Evolutionary conservation across 331 rosid genomes (phyloP).

Genomic region (Saraca asoca): DNA sequence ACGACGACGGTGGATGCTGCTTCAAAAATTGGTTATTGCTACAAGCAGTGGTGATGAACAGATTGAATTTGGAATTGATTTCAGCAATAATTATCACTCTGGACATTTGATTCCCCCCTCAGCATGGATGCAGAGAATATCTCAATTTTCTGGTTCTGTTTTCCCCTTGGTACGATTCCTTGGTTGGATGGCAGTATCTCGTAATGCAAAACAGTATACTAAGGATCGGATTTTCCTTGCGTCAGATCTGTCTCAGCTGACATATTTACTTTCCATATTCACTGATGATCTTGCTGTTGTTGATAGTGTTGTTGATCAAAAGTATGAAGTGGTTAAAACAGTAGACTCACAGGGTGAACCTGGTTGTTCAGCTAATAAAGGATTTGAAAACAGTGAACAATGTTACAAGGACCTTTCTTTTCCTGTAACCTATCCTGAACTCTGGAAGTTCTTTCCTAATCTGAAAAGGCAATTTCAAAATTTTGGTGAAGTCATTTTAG

Average conservation of each 20-base stretch:
- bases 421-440: slow-evolving; percentile 76
- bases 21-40: slow-evolving; percentile 76
- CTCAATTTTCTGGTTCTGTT: slow-evolving; percentile 60
- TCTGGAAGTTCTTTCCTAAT: slow-evolving; percentile 74
- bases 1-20: slow-evolving; percentile 80
- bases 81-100: slow-evolving; percentile 47
- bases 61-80: slow-evolving; percentile 49
- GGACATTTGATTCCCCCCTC: slow-evolving; percentile 86
- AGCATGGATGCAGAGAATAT: slow-evolving; percentile 79
- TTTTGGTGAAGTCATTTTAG: slow-evolving; percentile 83
- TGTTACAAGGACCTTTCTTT: slow-evolving; percentile 52
- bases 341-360: slow-evolving; percentile 44
- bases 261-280: slow-evolving; percentile 66
- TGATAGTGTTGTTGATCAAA: slow-evolving; percentile 60
- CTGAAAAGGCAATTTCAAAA: slow-evolving; percentile 74
- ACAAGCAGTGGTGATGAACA: slow-evolving; percentile 65
- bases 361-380: slow-evolving; percentile 42
- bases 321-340: slow-evolving; percentile 42
- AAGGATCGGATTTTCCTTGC: slow-evolving; percentile 77
- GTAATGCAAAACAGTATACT: slow-evolving; percentile 74
- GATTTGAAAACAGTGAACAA: slow-evolving; percentile 46
- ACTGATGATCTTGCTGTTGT: slow-evolving; percentile 85
- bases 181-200: slow-evolving; percentile 99
- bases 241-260: slow-evolving; percentile 77
- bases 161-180: slow-evolving; percentile 86